phyloP scores from a whole-genome alignment of 306 rosid species.

The Glycine latifolia region DNA sequence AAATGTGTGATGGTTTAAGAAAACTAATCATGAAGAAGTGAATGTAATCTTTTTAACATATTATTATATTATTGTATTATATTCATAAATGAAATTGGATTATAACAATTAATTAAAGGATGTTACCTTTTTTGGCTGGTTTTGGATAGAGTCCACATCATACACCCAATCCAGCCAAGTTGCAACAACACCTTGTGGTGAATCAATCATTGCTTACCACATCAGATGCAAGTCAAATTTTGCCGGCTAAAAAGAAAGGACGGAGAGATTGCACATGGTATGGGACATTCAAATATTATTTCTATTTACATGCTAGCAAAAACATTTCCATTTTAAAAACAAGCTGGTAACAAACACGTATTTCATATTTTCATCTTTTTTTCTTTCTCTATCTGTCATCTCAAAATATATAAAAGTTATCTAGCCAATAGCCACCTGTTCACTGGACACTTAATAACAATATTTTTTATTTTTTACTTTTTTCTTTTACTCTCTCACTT shows the following conservation, averaged over 20 bases:
- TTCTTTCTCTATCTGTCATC: no score
- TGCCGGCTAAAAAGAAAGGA: constrained; percentile 38
- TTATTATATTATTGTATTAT: no score
- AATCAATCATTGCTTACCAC: constrained; percentile 44
- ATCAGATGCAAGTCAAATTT: constrained; percentile 39
- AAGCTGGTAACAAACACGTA: neutral
- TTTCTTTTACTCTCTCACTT: no score
- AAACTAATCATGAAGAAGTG: constrained; percentile 14
- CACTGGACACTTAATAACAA: no score
- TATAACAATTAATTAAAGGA: constrained; percentile 34
- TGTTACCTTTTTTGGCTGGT: constrained; percentile 11
- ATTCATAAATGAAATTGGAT: neutral
- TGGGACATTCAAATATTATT: constrained; percentile 25
- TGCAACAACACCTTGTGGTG: constrained; percentile 10
- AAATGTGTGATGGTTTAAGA: constrained; percentile 6
- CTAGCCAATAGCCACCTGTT: no score
- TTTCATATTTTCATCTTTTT: neutral
- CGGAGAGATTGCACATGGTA: constrained; percentile 28
- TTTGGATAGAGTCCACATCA: constrained; percentile 35
- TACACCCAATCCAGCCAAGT: constrained; percentile 2
- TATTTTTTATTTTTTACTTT: no score
- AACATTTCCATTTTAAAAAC: neutral
- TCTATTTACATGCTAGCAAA: neutral
- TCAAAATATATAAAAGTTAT: no score
- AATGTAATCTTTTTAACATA: neutral